Percentiles rank a stretch among this genome's conserved stretches.
Conservation (phyloP, 306 rosid genomes). For the Gastrolobium bilobum region DNA sequence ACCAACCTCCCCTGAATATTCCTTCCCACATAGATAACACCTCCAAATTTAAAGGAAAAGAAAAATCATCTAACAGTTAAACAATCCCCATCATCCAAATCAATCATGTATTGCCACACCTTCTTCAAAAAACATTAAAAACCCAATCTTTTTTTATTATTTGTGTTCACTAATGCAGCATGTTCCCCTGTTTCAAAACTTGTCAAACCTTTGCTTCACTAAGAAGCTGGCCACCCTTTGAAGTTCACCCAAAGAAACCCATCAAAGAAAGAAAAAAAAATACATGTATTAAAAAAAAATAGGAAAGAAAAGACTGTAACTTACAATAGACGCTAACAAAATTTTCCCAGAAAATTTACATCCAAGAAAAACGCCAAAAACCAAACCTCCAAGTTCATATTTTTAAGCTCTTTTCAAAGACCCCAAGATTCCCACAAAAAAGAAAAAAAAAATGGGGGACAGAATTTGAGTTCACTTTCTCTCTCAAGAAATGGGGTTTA, state of each 20-base stretch:
- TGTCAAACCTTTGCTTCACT: slow-evolving; percentile 63
- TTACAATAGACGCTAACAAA: slow-evolving; percentile 62
- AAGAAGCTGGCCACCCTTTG: slow-evolving; percentile 59
- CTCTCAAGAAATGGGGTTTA: slow-evolving; percentile 38
- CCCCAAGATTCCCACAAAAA: no score
- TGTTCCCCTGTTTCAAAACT: slow-evolving; percentile 42
- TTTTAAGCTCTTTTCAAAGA: slow-evolving; percentile 5
- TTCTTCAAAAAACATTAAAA: neutral
- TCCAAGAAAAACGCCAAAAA: slow-evolving; percentile 44
- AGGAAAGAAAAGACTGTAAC: slow-evolving; percentile 45
- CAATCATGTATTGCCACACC: slow-evolving; percentile 49
- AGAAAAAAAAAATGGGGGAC: no score
- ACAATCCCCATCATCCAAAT: slow-evolving; percentile 33
- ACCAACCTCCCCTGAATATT: slow-evolving; percentile 45
- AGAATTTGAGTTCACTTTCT: slow-evolving; percentile 2
- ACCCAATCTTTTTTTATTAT: neutral
- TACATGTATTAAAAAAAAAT: neutral
- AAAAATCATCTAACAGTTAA: slow-evolving; percentile 28
- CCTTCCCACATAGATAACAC: slow-evolving; percentile 45
- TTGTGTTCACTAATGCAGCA: slow-evolving; percentile 29
- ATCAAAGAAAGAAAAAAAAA: slow-evolving; percentile 30
- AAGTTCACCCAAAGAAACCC: slow-evolving; percentile 53
- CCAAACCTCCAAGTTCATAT: slow-evolving; percentile 40
- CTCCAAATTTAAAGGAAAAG: slow-evolving; percentile 20
- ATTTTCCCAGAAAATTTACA: slow-evolving; percentile 40